A percentile compares a stretch with the other conserved stretches of the same genome.
These are phyloP conservation scores for Amanita molliuscula DNA, from an alignment of 768 basidiomycete genomes.

Conservation along the genomic window DNA sequence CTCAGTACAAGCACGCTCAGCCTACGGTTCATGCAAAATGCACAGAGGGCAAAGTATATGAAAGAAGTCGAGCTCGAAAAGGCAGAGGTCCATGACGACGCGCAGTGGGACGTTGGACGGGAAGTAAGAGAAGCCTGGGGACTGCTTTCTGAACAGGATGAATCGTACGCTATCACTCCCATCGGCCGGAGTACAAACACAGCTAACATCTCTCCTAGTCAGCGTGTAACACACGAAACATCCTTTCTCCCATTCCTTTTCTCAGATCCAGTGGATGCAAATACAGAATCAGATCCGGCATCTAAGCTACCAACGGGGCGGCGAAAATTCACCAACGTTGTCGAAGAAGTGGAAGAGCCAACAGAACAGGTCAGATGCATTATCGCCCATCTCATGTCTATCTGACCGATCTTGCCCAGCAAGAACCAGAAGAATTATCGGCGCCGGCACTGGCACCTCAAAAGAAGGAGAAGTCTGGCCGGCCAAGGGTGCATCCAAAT, in stretches of 20 bases:
- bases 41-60: constrained; percentile 42
- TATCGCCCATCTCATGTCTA: neutral
- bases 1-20: constrained; percentile 57
- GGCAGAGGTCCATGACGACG: constrained; percentile 51
- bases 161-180: no score
- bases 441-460: neutral
- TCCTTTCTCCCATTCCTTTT: constrained; percentile 64
- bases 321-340: constrained; percentile 35
- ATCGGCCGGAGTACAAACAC: no score
- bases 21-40: constrained; percentile 68
- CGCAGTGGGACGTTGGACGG: constrained; percentile 50
- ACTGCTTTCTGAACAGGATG: constrained; percentile 9
- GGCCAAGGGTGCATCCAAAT: constrained; percentile 10
- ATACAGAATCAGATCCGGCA: neutral
- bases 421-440: constrained; percentile 9
- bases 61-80: constrained; percentile 39
- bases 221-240: constrained; percentile 37
- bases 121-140: constrained; percentile 48
- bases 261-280: constrained; percentile 19
- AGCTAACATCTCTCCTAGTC: constrained; percentile 8
- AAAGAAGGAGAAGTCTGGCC: constrained; percentile 1
- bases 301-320: constrained; percentile 26
- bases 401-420: constrained; percentile 8
- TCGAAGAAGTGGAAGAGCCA: constrained; percentile 20
- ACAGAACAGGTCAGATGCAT: constrained; percentile 8